Percentiles rank a stretch among this genome's conserved stretches.
phyloP scores from a whole-genome alignment of 306 rosid genomes.

The Luffa acutangula region DNA sequence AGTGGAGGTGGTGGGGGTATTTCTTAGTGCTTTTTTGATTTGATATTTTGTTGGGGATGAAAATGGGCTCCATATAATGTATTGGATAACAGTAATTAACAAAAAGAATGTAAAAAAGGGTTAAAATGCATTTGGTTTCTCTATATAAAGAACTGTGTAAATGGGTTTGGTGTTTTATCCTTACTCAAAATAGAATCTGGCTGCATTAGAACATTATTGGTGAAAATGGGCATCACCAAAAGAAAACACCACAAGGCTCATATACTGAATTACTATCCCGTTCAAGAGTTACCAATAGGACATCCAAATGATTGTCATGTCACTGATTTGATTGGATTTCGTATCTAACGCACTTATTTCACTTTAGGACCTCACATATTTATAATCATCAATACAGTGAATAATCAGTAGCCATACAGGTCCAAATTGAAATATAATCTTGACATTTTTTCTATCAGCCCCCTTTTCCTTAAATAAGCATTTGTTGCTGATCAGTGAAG shows the following conservation, averaged over 20 bases:
- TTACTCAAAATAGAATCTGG: neutral
- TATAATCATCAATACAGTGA: neutral
- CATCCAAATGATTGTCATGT: neutral
- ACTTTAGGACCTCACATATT: neutral
- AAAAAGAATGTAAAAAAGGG: neutral
- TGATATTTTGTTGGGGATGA: neutral
- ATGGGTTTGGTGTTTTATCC: neutral
- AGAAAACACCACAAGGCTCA: neutral
- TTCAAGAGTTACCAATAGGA: neutral
- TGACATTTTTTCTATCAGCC: neutral
- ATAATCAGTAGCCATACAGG: neutral
- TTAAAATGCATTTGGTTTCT: neutral
- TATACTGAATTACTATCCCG: neutral
- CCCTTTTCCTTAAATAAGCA: neutral
- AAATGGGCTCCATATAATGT: neutral
- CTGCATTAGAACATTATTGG: neutral
- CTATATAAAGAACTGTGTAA: neutral
- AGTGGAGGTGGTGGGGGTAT: neutral
- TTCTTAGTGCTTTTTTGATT: neutral
- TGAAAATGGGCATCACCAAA: neutral
- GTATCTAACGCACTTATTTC: neutral
- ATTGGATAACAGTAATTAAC: neutral
- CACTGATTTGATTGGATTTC: neutral
- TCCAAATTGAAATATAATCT: neutral
- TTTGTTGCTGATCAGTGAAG: neutral